Evolutionary conservation across 371 early-diverging fungal species (phyloP).

Genomic region (Lichtheimia ornata): DNA sequence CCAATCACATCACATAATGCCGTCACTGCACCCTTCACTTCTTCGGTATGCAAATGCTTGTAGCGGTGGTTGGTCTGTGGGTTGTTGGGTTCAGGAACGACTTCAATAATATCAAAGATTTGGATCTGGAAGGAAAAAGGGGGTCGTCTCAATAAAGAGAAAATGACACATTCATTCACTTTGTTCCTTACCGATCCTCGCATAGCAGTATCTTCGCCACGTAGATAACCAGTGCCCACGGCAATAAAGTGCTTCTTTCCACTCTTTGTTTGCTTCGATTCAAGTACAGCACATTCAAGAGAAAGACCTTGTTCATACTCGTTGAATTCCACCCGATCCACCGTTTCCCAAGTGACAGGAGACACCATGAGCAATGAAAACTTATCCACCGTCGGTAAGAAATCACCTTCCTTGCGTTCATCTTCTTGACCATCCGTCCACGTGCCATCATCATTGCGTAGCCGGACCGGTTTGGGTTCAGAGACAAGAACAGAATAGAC

Average conservation of each 20-base stretch:
- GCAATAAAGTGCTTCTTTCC: constrained; percentile 89
- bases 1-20: constrained; percentile 87
- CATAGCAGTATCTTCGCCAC: constrained; percentile 93
- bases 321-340: constrained; percentile 80
- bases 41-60: constrained; percentile 82
- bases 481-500: constrained; percentile 83
- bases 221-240: constrained; percentile 87
- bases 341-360: constrained; percentile 94
- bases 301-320: constrained; percentile 88
- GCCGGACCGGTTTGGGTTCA: constrained; percentile 56
- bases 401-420: constrained; percentile 45
- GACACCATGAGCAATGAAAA: constrained; percentile 87
- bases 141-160: background rate
- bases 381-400: constrained; percentile 64
- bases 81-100: constrained; percentile 94
- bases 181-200: constrained; percentile 76
- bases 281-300: constrained; percentile 80
- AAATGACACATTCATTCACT: background rate
- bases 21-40: constrained; percentile 95
- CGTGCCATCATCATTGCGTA: constrained; percentile 73
- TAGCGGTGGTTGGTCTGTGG: constrained; percentile 95
- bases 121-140: constrained; percentile 59
- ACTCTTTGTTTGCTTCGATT: constrained; percentile 84
- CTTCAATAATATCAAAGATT: constrained; percentile 95
- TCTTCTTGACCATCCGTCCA: constrained; percentile 44